These are phyloP conservation scores for Globisporangium rhizosaccharum DNA, from an alignment of 352 stramenopile species.

Conservation along the genomic window DNA sequence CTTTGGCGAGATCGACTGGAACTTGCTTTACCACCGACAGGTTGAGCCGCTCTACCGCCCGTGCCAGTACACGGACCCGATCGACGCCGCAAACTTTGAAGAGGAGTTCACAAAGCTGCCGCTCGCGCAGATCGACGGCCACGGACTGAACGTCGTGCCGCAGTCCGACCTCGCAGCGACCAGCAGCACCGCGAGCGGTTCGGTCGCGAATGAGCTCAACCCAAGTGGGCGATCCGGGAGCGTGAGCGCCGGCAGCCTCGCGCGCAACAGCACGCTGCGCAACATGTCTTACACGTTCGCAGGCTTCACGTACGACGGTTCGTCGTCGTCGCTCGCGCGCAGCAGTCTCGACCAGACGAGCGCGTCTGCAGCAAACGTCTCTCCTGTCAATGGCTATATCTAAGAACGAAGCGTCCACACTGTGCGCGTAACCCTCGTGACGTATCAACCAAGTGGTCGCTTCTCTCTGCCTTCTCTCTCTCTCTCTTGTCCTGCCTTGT, in stretches of 20 bases:
- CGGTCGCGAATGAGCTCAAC: neutral
- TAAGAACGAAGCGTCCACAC: constrained; percentile 7
- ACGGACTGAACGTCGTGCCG: constrained; percentile 54
- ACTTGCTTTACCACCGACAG: constrained; percentile 67
- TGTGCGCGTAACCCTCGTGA: neutral
- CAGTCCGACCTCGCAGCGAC: constrained; percentile 20
- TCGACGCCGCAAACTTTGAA: constrained; percentile 82
- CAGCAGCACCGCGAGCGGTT: constrained; percentile 10
- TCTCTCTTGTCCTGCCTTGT: neutral
- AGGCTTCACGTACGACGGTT: constrained; percentile 80
- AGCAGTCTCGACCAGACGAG: constrained; percentile 28
- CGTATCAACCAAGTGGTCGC: constrained; percentile 5
- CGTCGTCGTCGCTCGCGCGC: constrained; percentile 39
- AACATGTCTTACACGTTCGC: constrained; percentile 86
- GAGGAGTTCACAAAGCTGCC: constrained; percentile 81
- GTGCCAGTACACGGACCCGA: constrained; percentile 78
- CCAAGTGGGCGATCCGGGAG: constrained; percentile 10
- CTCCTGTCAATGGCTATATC: constrained; percentile 20
- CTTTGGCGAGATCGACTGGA: constrained; percentile 81
- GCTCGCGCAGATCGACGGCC: constrained; percentile 59
- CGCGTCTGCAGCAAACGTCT: constrained; percentile 8
- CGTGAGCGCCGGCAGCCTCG: constrained; percentile 27
- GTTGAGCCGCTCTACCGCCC: constrained; percentile 75
- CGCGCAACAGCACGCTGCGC: constrained; percentile 55
- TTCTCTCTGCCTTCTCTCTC: neutral